Evolutionary conservation across 805 yeast genomes (phyloP).

Genomic region (Candida gorgasii): DNA sequence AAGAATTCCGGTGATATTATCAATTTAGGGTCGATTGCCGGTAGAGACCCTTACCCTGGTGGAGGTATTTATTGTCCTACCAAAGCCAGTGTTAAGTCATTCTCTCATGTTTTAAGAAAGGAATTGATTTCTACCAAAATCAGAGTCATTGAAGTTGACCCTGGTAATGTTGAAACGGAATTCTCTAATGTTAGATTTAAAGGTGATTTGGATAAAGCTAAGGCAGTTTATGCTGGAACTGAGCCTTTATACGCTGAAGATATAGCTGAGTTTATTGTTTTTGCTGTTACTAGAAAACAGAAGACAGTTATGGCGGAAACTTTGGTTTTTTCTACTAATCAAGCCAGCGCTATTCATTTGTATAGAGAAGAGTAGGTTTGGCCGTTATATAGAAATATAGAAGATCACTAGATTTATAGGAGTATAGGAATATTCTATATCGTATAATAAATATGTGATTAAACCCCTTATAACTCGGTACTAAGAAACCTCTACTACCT

Average conservation of each 20-base stretch:
- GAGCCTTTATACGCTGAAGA: conserved; percentile 73
- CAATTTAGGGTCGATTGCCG: conserved; percentile 76
- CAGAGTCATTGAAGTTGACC: conserved; percentile 72
- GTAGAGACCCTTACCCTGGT: conserved; percentile 76
- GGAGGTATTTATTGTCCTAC: conserved; percentile 79
- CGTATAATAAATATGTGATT: too few species aligned
- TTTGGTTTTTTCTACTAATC: conserved; percentile 81
- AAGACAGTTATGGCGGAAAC: conserved; percentile 80
- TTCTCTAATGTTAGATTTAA: conserved; percentile 64
- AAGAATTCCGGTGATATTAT: conserved; percentile 74
- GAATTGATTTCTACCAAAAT: conserved; percentile 71
- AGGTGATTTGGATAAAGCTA: conserved; percentile 63
- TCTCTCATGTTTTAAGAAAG: conserved; percentile 70
- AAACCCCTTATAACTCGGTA: too few species aligned
- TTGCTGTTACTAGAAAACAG: conserved; percentile 63
- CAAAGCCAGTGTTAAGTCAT: conserved; percentile 58
- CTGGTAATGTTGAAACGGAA: conserved; percentile 81
- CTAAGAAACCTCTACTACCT: neutral
- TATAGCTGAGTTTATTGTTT: conserved; percentile 72
- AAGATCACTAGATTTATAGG: too few species aligned
- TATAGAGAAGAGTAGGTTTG: conserved; percentile 35
- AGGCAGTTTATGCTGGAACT: conserved; percentile 63
- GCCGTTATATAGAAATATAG: neutral
- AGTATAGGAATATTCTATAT: too few species aligned
- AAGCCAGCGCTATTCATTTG: conserved; percentile 73